Base-by-base conservation (phyloP, 805 yeast species). In the Wickerhamomyces rabaulensis region DNA sequence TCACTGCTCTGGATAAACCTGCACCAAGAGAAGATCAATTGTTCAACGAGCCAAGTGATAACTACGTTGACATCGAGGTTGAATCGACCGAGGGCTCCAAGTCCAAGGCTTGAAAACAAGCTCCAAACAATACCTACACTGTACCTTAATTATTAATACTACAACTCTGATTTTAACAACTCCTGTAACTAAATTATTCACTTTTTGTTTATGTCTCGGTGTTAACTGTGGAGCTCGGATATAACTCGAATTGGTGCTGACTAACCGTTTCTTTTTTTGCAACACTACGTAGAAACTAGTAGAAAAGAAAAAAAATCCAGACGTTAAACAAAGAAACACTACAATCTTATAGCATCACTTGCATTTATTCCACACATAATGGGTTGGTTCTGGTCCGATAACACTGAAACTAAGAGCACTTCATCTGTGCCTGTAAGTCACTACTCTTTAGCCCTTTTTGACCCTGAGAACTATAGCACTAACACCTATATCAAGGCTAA, bases 331-430 rank as follows among this genome's bases (percentile, higher is more conserved):
- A 27, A 27, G 31, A 27, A 13, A 3, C 31, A 27, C 4, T 4
- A 27, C 6, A 13, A 7, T 13, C 10, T 25, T 25, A 9, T 9
- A 39, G 20, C 29, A n/a, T 33, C 36, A 39, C 16, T 6, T n/a
- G 3, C 23, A 21, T 3, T 10, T 3, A 15, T 13, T n/a, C 4
- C 16, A 29, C 12, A 22, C 16, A 64, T 27, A 9, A 87, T 87
- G 96, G 96, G 96, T 55, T 87, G 94, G 88, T 87, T 89, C 63
- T 89, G 96, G 96, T 84, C 92, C 39, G 80, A 74, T 45, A 46
- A 47, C 9, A 27, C 33, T 10, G 20, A 45, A 22, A 20, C 43
- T n/a, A 25, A 15, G 46, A 42, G 36, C 10, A 13, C 31, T 13
- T 4, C 31, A 4, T 27, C 31, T 27, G 31, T 13, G 7, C 7